These are phyloP conservation scores for Penicillium arizonense DNA, from an alignment of 495 filamentous ascomycete genomes.

Conservation along the genomic window DNA sequence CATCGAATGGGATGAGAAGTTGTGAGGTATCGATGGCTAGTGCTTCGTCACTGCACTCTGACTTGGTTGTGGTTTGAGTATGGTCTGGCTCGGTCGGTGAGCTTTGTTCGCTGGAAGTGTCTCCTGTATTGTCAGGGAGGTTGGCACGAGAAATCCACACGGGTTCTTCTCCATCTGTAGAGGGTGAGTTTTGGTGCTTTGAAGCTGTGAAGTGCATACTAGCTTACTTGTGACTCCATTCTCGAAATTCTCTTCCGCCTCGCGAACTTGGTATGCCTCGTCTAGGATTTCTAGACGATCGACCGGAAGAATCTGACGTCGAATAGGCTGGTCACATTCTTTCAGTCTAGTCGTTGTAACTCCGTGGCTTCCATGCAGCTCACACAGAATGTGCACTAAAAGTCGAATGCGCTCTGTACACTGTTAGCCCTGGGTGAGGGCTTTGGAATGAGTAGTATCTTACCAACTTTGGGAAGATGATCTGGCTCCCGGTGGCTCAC, in stretches of 20 bases:
- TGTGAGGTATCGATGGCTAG: background rate
- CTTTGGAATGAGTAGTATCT: background rate
- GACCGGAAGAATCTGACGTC: constrained; percentile 37
- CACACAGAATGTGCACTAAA: constrained; percentile 57
- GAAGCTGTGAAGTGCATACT: background rate
- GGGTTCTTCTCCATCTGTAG: constrained; percentile 17
- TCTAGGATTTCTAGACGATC: constrained; percentile 49
- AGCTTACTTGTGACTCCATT: constrained; percentile 56
- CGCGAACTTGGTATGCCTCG: constrained; percentile 65
- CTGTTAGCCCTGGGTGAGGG: background rate
- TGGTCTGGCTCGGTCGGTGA: constrained; percentile 5
- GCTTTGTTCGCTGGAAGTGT: constrained; percentile 13
- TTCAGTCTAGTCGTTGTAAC: constrained; percentile 35
- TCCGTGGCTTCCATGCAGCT: constrained; percentile 35
- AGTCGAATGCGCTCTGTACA: constrained; percentile 57
- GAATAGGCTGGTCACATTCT: constrained; percentile 43
- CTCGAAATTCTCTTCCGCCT: constrained; percentile 57
- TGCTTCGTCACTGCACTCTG: constrained; percentile 2
- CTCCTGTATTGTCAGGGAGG: constrained; percentile 27
- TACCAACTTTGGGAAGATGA: constrained; percentile 71
- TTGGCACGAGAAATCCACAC: constrained; percentile 34
- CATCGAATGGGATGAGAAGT: background rate
- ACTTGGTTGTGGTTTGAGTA: background rate
- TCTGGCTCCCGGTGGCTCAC: constrained; percentile 75
- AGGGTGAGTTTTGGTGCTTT: background rate